phyloP scores from a whole-genome alignment of 75 land plant genomes.

The Isoetes taiwanensis region DNA sequence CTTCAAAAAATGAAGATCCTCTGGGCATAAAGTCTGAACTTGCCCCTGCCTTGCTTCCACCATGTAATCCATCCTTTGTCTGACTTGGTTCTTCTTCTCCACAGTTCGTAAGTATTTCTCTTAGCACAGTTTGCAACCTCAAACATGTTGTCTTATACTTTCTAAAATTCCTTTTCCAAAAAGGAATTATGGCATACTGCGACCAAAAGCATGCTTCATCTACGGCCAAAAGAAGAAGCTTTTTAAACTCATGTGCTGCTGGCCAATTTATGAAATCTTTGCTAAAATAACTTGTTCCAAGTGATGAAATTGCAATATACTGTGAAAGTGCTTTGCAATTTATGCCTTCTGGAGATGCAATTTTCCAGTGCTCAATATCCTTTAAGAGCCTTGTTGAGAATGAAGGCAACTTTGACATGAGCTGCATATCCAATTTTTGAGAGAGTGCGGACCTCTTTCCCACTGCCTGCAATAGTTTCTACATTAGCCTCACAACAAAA shows the following conservation, averaged over 20 bases:
- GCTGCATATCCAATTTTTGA: slow-evolving; percentile 26
- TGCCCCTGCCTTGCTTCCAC: too few species aligned
- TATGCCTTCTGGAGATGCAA: slow-evolving; percentile 5
- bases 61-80: too few species aligned
- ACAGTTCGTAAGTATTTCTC: slow-evolving; percentile 26
- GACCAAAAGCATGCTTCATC: slow-evolving; percentile 52
- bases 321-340: slow-evolving; percentile 36
- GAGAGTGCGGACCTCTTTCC: slow-evolving; percentile 22
- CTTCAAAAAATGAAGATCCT: too few species aligned
- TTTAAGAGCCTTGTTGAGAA: slow-evolving; percentile 26
- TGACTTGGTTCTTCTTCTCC: too few species aligned
- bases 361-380: slow-evolving; percentile 20
- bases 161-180: slow-evolving; percentile 45
- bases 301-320: slow-evolving; percentile 34
- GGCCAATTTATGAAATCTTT: slow-evolving; percentile 38
- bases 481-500: too few species aligned
- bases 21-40: too few species aligned
- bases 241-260: slow-evolving; percentile 34
- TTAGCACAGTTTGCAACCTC: slow-evolving; percentile 32
- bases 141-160: slow-evolving; percentile 28
- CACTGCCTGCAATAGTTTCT: slow-evolving; percentile 29
- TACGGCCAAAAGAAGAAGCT: slow-evolving; percentile 41
- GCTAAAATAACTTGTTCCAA: slow-evolving; percentile 48
- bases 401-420: slow-evolving; percentile 22
- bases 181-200: slow-evolving; percentile 35